A percentile compares a stretch with the other conserved stretches of the same genome.
Evolutionary conservation across 305 asterid species (phyloP).

Genomic region (Fraxinus floribunda): DNA sequence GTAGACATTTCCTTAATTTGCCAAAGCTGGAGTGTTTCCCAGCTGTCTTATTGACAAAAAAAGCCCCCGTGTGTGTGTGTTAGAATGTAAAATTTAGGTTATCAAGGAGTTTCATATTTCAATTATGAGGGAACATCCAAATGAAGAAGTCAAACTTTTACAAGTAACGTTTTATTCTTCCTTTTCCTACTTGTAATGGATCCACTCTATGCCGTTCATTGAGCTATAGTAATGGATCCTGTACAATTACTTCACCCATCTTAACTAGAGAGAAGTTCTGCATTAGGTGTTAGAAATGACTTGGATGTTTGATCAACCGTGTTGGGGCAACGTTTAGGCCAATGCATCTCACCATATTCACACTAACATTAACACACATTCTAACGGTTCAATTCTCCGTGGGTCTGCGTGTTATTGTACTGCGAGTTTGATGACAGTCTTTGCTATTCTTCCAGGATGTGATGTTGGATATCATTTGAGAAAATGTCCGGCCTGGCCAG

Average conservation of each 20-base stretch:
- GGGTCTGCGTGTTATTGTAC: not conserved
- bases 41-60: not conserved
- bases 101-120: not conserved
- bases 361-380: not conserved
- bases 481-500: not conserved
- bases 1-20: not conserved
- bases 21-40: not conserved
- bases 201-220: not conserved
- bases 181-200: too few species aligned
- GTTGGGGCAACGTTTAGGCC: too few species aligned
- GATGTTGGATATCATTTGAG: not conserved
- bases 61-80: not conserved
- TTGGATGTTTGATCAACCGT: too few species aligned
- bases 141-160: not conserved
- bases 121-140: not conserved
- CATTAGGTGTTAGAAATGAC: too few species aligned
- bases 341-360: too few species aligned
- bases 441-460: conserved; percentile 31
- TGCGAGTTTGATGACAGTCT: not conserved
- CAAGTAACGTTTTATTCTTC: too few species aligned
- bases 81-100: not conserved
- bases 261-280: too few species aligned
- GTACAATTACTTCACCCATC: not conserved
- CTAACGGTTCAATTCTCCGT: not conserved
- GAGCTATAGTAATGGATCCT: not conserved